Conservation (phyloP, 352 stramenopile genomes). For the Lagenidium sp. region DNA sequence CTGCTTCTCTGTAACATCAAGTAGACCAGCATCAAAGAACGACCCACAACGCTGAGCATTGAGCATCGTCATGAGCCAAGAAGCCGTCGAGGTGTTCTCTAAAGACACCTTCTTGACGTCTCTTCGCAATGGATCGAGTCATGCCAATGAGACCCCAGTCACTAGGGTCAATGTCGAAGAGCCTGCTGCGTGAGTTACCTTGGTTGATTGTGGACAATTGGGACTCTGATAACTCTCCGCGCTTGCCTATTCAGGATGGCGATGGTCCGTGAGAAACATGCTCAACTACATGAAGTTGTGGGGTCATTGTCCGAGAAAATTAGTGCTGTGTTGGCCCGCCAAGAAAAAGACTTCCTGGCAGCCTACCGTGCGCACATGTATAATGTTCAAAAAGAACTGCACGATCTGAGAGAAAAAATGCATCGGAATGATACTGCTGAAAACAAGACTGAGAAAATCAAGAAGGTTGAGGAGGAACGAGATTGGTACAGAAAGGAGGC, state of each 20-base stretch:
- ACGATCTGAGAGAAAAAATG: constrained; percentile 86
- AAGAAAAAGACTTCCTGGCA: constrained; percentile 90
- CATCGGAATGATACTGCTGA: constrained; percentile 83
- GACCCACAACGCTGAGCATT: too few relatives aligned
- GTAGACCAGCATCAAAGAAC: too few relatives aligned
- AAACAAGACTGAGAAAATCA: constrained; percentile 88
- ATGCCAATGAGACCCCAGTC: too few relatives aligned
- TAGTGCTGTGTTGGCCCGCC: constrained; percentile 80
- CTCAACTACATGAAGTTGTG: constrained; percentile 72
- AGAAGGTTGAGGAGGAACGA: constrained; percentile 91
- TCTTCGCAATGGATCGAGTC: constrained; percentile 38
- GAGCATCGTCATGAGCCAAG: constrained; percentile 37
- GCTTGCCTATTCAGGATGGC: constrained; percentile 37
- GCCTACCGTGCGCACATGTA: constrained; percentile 95
- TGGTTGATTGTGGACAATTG: too few relatives aligned
- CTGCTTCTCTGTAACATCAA: too few relatives aligned
- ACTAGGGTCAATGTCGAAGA: constrained; percentile 25
- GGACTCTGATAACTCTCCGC: background rate
- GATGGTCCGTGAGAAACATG: constrained; percentile 68
- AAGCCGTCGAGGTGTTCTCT: constrained; percentile 53
- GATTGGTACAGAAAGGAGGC: constrained; percentile 92
- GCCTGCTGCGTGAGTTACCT: constrained; percentile 25
- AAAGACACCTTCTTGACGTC: constrained; percentile 77
- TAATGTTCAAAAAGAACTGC: constrained; percentile 91
- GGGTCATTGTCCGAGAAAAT: constrained; percentile 81